Base-by-base conservation (phyloP, 495 filamentous ascomycete species). In the Letharia columbiana region DNA sequence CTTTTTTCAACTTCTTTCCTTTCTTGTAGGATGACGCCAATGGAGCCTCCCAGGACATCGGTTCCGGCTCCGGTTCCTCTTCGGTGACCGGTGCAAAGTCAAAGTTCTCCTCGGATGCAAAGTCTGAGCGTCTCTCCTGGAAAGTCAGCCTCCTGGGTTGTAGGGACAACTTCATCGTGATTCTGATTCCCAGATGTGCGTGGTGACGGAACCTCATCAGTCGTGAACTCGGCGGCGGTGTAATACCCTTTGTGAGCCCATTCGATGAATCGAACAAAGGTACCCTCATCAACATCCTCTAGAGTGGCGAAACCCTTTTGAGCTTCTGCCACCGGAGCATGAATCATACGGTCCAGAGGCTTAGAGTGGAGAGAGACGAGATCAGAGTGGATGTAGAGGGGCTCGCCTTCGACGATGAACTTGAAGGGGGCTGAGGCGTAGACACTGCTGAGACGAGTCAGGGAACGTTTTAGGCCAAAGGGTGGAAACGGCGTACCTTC, bases 241-340 rank as follows among this genome's bases (percentile, higher is more conserved):
- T 71, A 71, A 50, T 66, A 71, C 1, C 66, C 63, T n/a, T 60
- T 61, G 41, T 68, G 63, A 6, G 64, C 67, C 69, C 69, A 71
- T 49, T 71, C 40, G 23, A 68, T 66, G 61, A 71, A 71, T 11
- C 69, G 60, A 23, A 63, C 61, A 50, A 71, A 66, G 5, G 69
- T 71, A 3, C 28, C 66, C 9, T 56, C 23, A 35, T 66, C 56
- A 39, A 68, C 67, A 40, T 67, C 69, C n/a, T 65, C 18, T 15
- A 69, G 50, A 52, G 37, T 56, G n/a, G 67, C 67, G 23, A 42
- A 57, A 12, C 63, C 67, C 13, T 69, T 20, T 15, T 66, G 50
- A 15, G 69, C 67, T 54, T 71, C 69, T 28, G 64, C 45, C 67
- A 67, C 64, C 2, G 8, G 11, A 4, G 64, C 58, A 45, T 68